A percentile compares a stretch with the other conserved stretches of the same genome.
These are phyloP conservation scores for Narthecium ossifragum DNA, from an alignment of 106 monocot species.

Conservation along the genomic window DNA sequence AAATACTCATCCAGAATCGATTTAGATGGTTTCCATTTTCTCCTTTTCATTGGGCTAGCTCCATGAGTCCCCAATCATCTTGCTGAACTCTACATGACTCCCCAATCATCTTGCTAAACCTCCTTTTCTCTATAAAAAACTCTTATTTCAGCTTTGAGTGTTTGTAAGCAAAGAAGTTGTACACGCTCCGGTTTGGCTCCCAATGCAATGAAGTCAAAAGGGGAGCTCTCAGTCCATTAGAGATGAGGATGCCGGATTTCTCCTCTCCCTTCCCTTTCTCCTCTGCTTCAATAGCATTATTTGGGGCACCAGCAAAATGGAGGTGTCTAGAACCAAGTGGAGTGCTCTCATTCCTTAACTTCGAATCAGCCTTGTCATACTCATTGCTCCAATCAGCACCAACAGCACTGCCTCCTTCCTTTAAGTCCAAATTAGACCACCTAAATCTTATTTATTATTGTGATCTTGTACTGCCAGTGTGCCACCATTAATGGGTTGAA, in stretches of 20 bases:
- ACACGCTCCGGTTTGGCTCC: conserved; percentile 66
- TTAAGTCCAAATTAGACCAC: not conserved
- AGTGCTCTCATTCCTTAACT: conserved; percentile 1
- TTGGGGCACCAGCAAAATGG: not conserved
- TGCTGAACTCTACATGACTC: no score
- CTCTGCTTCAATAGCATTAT: not conserved
- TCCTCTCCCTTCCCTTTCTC: conserved; percentile 7
- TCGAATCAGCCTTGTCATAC: conserved; percentile 7
- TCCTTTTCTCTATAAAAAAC: no score
- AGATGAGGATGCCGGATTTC: not conserved
- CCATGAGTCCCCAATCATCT: no score
- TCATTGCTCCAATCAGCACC: conserved; percentile 3
- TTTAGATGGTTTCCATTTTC: no score
- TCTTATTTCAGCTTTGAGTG: no score
- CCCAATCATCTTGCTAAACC: no score
- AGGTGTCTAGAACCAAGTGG: not conserved
- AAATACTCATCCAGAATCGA: no score
- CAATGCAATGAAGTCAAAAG: conserved; percentile 68
- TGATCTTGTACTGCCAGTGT: no score
- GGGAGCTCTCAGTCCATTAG: conserved; percentile 22
- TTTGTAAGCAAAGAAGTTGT: no score
- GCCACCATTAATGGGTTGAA: no score
- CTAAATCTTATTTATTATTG: not conserved
- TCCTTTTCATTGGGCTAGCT: no score
- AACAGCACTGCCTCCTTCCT: conserved; percentile 7